phyloP scores from a whole-genome alignment of 106 monocot species.

The Phalaenopsis equestris region DNA sequence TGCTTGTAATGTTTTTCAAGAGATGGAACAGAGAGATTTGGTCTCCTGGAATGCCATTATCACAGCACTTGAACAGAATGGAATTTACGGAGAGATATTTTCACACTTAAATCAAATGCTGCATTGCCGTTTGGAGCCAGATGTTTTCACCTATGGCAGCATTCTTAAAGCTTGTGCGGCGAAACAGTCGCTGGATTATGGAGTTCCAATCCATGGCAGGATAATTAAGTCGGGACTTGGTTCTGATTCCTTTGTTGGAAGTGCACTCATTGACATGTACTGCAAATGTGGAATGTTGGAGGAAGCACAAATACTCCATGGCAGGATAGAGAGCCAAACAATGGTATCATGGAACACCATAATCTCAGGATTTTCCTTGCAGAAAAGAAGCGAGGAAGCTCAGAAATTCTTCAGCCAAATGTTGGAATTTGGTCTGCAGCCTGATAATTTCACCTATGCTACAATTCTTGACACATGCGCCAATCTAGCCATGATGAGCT shows the following conservation, averaged over 20 bases:
- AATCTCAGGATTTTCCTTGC: conserved; percentile 67
- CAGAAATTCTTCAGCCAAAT: conserved; percentile 60
- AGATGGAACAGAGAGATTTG: conserved; percentile 48
- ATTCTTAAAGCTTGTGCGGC: conserved; percentile 86
- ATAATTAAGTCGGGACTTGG: conserved; percentile 70
- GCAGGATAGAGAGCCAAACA: conserved; percentile 28
- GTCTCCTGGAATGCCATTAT: conserved; percentile 87
- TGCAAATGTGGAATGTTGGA: conserved; percentile 66
- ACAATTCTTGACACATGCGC: conserved; percentile 81
- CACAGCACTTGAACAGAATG: conserved; percentile 80
- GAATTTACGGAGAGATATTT: conserved; percentile 48
- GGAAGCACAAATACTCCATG: conserved; percentile 63
- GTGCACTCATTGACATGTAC: conserved; percentile 85
- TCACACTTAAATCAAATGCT: conserved; percentile 59
- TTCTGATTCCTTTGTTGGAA: conserved; percentile 54
- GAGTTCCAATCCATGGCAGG: conserved; percentile 49
- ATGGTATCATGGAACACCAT: conserved; percentile 86
- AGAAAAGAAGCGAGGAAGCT: conserved; percentile 68
- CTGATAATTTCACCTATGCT: conserved; percentile 83
- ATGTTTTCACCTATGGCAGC: conserved; percentile 91
- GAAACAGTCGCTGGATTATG: conserved; percentile 39
- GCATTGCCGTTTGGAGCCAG: conserved; percentile 46
- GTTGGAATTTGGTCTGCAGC: conserved; percentile 47
- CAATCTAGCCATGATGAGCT: conserved; percentile 39
- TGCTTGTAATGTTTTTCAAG: conserved; percentile 40